Percentiles rank a stretch among this genome's conserved stretches.
These are phyloP conservation scores for Lobosporangium transversale DNA, from an alignment of 192 early-diverging fungal species.

Conservation along the genomic window DNA sequence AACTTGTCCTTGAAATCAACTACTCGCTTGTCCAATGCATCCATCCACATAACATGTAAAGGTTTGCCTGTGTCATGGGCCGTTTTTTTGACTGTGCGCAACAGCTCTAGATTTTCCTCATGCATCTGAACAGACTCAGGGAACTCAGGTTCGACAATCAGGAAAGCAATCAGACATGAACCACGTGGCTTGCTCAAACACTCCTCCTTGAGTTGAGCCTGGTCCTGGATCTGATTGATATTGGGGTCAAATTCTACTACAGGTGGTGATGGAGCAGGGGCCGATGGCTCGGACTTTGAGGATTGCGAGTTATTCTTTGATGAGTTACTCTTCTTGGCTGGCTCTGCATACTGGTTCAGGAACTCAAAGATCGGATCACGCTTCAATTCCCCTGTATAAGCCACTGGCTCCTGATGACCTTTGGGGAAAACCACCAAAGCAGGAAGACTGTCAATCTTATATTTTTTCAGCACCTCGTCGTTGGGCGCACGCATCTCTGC, in stretches of 20 bases:
- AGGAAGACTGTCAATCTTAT: slow-evolving; percentile 72
- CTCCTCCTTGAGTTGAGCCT: slow-evolving; percentile 49
- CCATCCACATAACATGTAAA: slow-evolving; percentile 71
- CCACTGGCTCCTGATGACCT: slow-evolving; percentile 52
- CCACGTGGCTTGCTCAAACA: slow-evolving; percentile 48
- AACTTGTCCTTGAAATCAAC: slow-evolving; percentile 58
- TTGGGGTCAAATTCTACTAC: slow-evolving; percentile 39
- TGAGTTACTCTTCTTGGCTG: slow-evolving; percentile 23
- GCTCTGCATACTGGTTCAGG: slow-evolving; percentile 67
- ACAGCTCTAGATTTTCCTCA: slow-evolving; percentile 51
- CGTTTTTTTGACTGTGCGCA: slow-evolving; percentile 54
- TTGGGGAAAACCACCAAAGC: slow-evolving; percentile 73
- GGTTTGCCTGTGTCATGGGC: slow-evolving; percentile 40
- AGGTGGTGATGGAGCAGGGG: neutral
- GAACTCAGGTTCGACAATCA: slow-evolving; percentile 54
- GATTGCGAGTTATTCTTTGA: slow-evolving; percentile 15
- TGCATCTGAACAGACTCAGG: slow-evolving; percentile 50
- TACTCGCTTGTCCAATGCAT: slow-evolving; percentile 59
- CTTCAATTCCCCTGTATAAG: slow-evolving; percentile 76
- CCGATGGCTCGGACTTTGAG: slow-evolving; percentile 1
- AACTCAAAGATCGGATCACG: slow-evolving; percentile 69
- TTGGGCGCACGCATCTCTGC: slow-evolving; percentile 74
- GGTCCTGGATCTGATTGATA: slow-evolving; percentile 47
- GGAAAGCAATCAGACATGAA: slow-evolving; percentile 59
- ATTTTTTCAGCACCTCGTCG: slow-evolving; percentile 58